Evolutionary conservation across 192 early-diverging fungal species (phyloP).

Genomic region (Podila epicladia): DNA sequence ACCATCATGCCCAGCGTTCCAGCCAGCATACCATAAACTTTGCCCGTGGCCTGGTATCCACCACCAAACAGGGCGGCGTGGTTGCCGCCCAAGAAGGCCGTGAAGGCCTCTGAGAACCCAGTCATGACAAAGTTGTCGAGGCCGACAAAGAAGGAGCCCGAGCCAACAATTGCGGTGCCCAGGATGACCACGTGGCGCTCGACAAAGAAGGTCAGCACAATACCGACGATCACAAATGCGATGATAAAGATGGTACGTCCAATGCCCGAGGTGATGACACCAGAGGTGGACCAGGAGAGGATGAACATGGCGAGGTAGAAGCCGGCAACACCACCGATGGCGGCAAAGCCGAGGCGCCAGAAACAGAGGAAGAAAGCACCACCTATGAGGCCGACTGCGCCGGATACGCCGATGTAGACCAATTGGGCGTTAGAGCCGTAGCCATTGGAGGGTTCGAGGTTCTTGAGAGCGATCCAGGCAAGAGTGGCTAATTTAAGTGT

Average conservation of each 20-base stretch:
- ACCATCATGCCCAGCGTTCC: constrained; percentile 69
- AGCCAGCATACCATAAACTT: constrained; percentile 78
- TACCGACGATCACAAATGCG: constrained; percentile 63
- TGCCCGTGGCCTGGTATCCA: constrained; percentile 58
- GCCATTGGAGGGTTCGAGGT: constrained; percentile 50
- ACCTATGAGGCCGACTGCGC: constrained; percentile 68
- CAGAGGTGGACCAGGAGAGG: constrained; percentile 66
- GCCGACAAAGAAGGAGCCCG: constrained; percentile 79
- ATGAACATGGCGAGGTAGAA: constrained; percentile 77
- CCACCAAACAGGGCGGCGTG: constrained; percentile 34
- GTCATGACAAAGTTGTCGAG: constrained; percentile 81
- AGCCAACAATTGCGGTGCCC: constrained; percentile 76
- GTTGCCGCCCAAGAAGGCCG: constrained; percentile 57
- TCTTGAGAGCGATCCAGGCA: constrained; percentile 56
- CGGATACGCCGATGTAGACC: constrained; percentile 63
- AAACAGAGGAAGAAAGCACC: constrained; percentile 71
- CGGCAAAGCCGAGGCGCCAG: constrained; percentile 73
- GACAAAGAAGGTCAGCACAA: constrained; percentile 67
- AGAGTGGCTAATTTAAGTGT: constrained; percentile 36
- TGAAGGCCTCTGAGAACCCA: constrained; percentile 73
- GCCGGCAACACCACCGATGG: constrained; percentile 81
- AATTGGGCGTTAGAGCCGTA: constrained; percentile 49
- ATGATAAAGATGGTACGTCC: constrained; percentile 78
- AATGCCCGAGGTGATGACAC: constrained; percentile 65
- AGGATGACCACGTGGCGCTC: constrained; percentile 74